A percentile compares a stretch with the other conserved stretches of the same genome.
These are phyloP conservation scores for Lasiodiplodia sp. DNA, from an alignment of 2,329 filamentous ascomycete genomes.

Conservation along the genomic window DNA sequence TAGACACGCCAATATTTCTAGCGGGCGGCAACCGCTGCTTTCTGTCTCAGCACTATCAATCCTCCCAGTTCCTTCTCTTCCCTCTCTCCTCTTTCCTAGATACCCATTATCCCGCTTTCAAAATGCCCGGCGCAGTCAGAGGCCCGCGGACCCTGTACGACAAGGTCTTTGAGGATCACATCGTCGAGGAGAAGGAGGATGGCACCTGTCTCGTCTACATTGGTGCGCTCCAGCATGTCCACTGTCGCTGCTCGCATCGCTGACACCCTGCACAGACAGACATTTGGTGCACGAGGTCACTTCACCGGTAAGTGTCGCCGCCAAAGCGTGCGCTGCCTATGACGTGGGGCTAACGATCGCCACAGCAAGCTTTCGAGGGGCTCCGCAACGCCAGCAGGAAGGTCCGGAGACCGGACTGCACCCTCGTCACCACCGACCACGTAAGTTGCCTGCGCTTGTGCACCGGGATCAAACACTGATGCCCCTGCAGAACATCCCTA, in stretches of 20 bases:
- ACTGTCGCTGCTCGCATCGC: constrained; percentile 23
- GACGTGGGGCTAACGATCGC: constrained; percentile 27
- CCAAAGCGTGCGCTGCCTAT: not conserved
- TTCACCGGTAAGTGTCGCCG: constrained; percentile 73
- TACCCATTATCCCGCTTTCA: constrained; percentile 42
- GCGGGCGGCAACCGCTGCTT: constrained; percentile 13
- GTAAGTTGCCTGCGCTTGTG: constrained; percentile 64
- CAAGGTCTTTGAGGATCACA: constrained; percentile 94
- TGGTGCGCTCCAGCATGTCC: constrained; percentile 62
- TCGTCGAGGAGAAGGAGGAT: constrained; percentile 94
- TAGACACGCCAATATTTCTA: constrained; percentile 27
- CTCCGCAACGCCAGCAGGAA: constrained; percentile 86
- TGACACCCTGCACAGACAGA: constrained; percentile 68
- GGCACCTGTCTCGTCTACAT: constrained; percentile 94
- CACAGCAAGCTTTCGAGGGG: constrained; percentile 93
- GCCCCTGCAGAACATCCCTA: constrained; percentile 83
- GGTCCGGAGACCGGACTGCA: constrained; percentile 95
- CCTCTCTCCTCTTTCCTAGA: constrained; percentile 33
- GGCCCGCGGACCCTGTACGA: constrained; percentile 90
- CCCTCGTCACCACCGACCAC: constrained; percentile 94
- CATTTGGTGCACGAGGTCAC: constrained; percentile 99
- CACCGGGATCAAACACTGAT: not conserved
- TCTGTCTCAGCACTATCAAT: constrained; percentile 15
- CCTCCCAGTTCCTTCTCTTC: constrained; percentile 14
- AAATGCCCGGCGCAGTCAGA: constrained; percentile 77